Evolutionary conservation across 2,329 filamentous ascomycete genomes (phyloP).

Genomic region (Hansfordia pulvinata): DNA sequence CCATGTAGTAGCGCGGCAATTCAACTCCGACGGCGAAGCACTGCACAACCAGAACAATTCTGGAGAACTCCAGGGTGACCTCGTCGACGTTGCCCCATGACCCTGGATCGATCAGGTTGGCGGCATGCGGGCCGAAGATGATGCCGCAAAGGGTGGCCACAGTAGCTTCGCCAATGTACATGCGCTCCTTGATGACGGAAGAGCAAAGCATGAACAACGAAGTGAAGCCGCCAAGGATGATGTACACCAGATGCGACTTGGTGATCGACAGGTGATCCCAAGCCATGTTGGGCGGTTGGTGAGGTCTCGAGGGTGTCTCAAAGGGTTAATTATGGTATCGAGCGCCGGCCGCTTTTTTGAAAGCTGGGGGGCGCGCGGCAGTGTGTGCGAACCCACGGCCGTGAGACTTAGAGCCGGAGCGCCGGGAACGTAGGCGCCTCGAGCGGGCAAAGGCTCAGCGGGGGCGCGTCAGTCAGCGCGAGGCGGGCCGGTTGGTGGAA

Average conservation of each 20-base stretch:
- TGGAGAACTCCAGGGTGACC: conserved; percentile 78
- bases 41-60: conserved; percentile 81
- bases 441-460: too few relatives aligned
- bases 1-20: conserved; percentile 91
- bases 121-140: conserved; percentile 77
- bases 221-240: conserved; percentile 95
- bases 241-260: conserved; percentile 93
- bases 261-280: conserved; percentile 79
- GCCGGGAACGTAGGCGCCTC: too few relatives aligned
- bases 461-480: too few relatives aligned
- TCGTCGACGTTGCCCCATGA: conserved; percentile 77
- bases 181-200: conserved; percentile 91
- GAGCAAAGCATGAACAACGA: conserved; percentile 97
- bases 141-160: conserved; percentile 81
- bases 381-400: too few relatives aligned
- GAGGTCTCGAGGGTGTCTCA: not conserved
- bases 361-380: too few relatives aligned
- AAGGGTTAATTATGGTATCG: not conserved
- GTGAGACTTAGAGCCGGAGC: too few relatives aligned
- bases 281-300: conserved; percentile 38
- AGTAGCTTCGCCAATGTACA: conserved; percentile 97
- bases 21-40: conserved; percentile 88
- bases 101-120: conserved; percentile 62
- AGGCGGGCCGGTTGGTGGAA: too few relatives aligned
- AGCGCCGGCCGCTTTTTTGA: too few relatives aligned